A percentile compares a stretch with the other conserved stretches of the same genome.
Evolutionary conservation across 2,329 filamentous ascomycete species (phyloP).

Genomic region (Epichloe coenophiala): DNA sequence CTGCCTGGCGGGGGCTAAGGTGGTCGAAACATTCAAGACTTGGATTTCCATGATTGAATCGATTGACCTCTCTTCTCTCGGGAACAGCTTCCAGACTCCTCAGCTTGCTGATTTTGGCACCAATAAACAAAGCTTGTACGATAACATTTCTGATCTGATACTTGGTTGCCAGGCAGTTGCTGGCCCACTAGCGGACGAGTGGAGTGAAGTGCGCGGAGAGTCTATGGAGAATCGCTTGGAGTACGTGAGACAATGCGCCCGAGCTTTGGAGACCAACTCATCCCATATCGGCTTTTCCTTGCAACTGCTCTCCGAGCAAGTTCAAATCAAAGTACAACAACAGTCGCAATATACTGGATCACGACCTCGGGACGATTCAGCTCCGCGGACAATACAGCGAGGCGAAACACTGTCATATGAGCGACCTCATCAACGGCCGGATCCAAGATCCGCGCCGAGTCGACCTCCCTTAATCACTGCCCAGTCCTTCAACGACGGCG

Average conservation of each 20-base stretch:
- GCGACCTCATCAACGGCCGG: conserved; percentile 39
- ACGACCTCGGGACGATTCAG: conserved; percentile 30
- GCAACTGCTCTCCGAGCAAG: conserved; percentile 73
- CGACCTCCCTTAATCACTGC: conserved; percentile 38
- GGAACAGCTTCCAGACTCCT: conserved; percentile 67
- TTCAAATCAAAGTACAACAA: conserved; percentile 43
- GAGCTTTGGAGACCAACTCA: conserved; percentile 73
- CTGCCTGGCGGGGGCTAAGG: conserved; percentile 62
- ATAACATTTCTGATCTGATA: conserved; percentile 80
- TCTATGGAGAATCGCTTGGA: conserved; percentile 77
- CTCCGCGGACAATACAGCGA: conserved; percentile 39
- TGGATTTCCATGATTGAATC: conserved; percentile 88
- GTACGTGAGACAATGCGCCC: conserved; percentile 62
- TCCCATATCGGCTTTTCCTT: conserved; percentile 80
- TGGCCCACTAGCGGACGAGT: conserved; percentile 84
- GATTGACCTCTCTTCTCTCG: conserved; percentile 71
- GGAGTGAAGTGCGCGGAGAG: conserved; percentile 83
- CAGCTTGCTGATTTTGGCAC: conserved; percentile 76
- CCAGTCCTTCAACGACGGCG: conserved; percentile 54
- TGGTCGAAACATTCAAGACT: conserved; percentile 77
- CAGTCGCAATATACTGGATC: conserved; percentile 20
- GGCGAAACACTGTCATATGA: conserved; percentile 44
- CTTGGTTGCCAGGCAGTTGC: conserved; percentile 84
- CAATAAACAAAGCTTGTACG: conserved; percentile 89
- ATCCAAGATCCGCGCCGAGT: conserved; percentile 33